These are phyloP conservation scores for Diospyros kaki DNA, from an alignment of 148 eudicot genomes.

Conservation along the genomic window DNA sequence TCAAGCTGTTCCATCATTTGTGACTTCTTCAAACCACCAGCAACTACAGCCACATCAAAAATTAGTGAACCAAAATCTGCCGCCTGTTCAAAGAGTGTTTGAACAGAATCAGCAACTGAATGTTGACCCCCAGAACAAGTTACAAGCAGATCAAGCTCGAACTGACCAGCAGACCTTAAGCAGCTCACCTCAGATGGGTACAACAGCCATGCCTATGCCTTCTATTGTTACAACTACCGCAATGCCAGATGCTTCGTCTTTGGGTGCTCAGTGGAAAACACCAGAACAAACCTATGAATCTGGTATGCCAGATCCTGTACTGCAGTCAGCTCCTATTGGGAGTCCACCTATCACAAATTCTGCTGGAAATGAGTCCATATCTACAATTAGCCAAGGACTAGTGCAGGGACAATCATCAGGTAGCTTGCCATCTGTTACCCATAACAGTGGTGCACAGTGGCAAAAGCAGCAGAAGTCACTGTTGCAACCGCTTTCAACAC, in stretches of 20 bases:
- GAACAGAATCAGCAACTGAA: slow-evolving; percentile 43
- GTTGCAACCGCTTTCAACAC: slow-evolving; percentile 33
- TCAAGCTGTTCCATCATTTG: slow-evolving; percentile 28
- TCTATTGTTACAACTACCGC: slow-evolving; percentile 26
- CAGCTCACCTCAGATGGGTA: slow-evolving; percentile 27
- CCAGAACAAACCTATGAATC: slow-evolving; percentile 38
- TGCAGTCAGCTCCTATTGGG: slow-evolving; percentile 32
- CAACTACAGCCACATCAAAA: slow-evolving; percentile 41
- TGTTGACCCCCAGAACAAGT: slow-evolving; percentile 40
- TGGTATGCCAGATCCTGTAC: slow-evolving; percentile 24
- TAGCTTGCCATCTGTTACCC: slow-evolving; percentile 27
- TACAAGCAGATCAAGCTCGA: slow-evolving; percentile 40
- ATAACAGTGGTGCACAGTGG: slow-evolving; percentile 34
- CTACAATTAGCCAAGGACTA: slow-evolving; percentile 34
- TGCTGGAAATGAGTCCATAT: slow-evolving; percentile 35
- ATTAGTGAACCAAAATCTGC: slow-evolving; percentile 38
- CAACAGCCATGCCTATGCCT: slow-evolving; percentile 22
- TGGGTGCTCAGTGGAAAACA: slow-evolving; percentile 38
- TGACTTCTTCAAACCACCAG: slow-evolving; percentile 47
- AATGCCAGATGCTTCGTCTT: slow-evolving; percentile 26
- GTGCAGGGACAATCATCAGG: slow-evolving; percentile 34
- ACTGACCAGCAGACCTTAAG: slow-evolving; percentile 29
- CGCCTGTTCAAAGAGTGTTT: slow-evolving; percentile 39
- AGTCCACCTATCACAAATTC: slow-evolving; percentile 30
- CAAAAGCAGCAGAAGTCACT: slow-evolving; percentile 34